phyloP scores from a whole-genome alignment of 1,284 basidiomycete species.

The Phellinidium pouzarii region DNA sequence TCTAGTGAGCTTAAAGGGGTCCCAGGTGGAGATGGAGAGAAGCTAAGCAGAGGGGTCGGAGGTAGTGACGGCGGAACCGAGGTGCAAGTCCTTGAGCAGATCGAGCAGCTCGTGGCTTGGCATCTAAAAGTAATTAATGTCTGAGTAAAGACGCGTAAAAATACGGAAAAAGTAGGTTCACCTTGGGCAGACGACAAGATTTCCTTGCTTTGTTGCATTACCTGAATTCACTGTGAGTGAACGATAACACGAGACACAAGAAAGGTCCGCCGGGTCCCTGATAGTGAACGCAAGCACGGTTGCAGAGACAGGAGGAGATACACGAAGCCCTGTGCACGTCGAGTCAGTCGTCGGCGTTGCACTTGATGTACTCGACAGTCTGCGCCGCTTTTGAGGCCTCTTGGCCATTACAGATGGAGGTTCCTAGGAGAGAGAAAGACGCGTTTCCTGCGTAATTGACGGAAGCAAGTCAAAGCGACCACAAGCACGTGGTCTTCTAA shows the following conservation, averaged over 20 bases:
- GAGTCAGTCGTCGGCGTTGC: slow-evolving; percentile 13
- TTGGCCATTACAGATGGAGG: slow-evolving; percentile 7
- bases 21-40: slow-evolving; percentile 23
- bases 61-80: slow-evolving; percentile 24
- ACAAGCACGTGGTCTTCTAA: too few species aligned
- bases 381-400: slow-evolving; percentile 14
- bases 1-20: slow-evolving; percentile 18
- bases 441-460: neutral
- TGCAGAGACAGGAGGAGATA: neutral
- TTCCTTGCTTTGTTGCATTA: slow-evolving; percentile 1
- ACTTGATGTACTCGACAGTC: slow-evolving; percentile 10
- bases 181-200: slow-evolving; percentile 17
- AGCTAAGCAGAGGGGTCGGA: slow-evolving; percentile 24
- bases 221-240: slow-evolving; percentile 3
- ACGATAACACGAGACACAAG: slow-evolving; percentile 16
- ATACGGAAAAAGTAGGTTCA: neutral
- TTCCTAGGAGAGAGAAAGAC: neutral
- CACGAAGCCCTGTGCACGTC: neutral
- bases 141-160: neutral
- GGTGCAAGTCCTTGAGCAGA: slow-evolving; percentile 30
- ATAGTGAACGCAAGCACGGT: neutral
- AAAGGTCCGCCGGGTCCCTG: neutral
- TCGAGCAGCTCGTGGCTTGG: slow-evolving; percentile 26
- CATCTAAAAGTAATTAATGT: slow-evolving; percentile 22
- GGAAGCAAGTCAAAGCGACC: neutral